Evolutionary conservation across 2,329 filamentous ascomycete genomes (phyloP).

Genomic region (Aureobasidium sp.): DNA sequence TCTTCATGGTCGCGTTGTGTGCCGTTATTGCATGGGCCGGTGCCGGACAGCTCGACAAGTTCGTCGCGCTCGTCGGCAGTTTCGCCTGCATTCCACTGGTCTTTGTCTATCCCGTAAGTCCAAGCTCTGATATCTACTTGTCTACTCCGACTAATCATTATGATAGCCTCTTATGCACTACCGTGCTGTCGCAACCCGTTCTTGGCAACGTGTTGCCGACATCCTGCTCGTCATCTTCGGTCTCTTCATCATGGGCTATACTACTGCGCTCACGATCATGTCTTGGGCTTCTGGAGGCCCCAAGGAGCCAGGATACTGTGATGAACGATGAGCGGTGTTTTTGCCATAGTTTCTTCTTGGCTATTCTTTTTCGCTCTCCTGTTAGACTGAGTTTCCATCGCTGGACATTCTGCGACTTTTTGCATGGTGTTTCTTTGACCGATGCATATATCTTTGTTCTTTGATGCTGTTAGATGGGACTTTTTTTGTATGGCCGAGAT

Average conservation of each 20-base stretch:
- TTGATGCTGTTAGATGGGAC: too few relatives aligned
- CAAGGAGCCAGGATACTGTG: slow-evolving; percentile 58
- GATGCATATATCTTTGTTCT: too few relatives aligned
- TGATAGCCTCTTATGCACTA: slow-evolving; percentile 80
- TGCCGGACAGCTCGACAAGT: slow-evolving; percentile 91
- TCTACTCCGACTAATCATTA: neutral
- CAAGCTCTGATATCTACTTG: neutral
- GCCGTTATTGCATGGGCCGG: slow-evolving; percentile 85
- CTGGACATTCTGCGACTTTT: too few relatives aligned
- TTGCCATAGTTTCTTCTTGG: too few relatives aligned
- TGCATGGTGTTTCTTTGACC: too few relatives aligned
- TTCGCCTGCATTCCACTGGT: slow-evolving; percentile 97
- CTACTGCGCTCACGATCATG: slow-evolving; percentile 75
- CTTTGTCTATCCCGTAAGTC: slow-evolving; percentile 91
- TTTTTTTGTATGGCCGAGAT: too few relatives aligned
- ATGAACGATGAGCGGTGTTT: slow-evolving; percentile 27
- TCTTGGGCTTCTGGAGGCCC: slow-evolving; percentile 62
- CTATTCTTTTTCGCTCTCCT: too few relatives aligned
- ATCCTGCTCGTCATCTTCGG: slow-evolving; percentile 75
- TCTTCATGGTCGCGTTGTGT: slow-evolving; percentile 82
- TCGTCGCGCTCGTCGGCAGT: slow-evolving; percentile 90
- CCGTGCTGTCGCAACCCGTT: slow-evolving; percentile 65
- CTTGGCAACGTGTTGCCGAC: slow-evolving; percentile 63
- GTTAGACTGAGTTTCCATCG: too few relatives aligned
- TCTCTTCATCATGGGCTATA: slow-evolving; percentile 82